Conservation (phyloP, 1,284 basidiomycete species). For the Mycosarcoma mackinlayi region DNA sequence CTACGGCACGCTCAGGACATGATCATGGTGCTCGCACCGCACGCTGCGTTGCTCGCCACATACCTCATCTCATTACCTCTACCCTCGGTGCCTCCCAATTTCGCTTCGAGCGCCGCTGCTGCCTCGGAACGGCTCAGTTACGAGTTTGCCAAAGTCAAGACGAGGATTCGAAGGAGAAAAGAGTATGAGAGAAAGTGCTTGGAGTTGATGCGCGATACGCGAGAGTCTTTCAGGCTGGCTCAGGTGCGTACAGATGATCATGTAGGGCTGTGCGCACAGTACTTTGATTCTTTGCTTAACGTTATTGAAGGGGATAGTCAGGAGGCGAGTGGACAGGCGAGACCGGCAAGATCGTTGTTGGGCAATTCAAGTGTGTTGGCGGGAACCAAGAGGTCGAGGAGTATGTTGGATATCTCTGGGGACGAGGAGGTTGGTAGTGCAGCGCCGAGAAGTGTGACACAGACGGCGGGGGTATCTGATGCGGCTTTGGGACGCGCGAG, state of each 20-base stretch:
- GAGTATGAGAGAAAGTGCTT: conserved; percentile 51
- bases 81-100: conserved; percentile 27
- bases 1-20: conserved; percentile 52
- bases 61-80: conserved; percentile 46
- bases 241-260: conserved; percentile 39
- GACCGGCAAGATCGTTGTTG: conserved; percentile 19
- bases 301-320: conserved; percentile 39
- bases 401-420: conserved; percentile 10
- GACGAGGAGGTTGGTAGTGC: conserved; percentile 2
- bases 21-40: conserved; percentile 51
- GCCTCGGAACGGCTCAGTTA: conserved; percentile 17
- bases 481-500: conserved; percentile 5
- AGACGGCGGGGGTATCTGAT: conserved; percentile 5
- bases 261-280: conserved; percentile 42
- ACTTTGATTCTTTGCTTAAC: conserved; percentile 45
- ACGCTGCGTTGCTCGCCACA: conserved; percentile 49
- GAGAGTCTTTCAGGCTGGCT: conserved; percentile 33
- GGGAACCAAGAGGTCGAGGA: conserved; percentile 37
- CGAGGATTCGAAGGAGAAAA: conserved; percentile 37
- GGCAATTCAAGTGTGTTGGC: conserved; percentile 18
- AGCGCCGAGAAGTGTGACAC: conserved; percentile 7
- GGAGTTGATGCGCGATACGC: conserved; percentile 44
- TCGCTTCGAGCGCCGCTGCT: conserved; percentile 13
- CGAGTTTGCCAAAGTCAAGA: conserved; percentile 41
- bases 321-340: conserved; percentile 1